Conservation (phyloP, 1,139 yeast species). For the Blastobotrys arbuscula region DNA sequence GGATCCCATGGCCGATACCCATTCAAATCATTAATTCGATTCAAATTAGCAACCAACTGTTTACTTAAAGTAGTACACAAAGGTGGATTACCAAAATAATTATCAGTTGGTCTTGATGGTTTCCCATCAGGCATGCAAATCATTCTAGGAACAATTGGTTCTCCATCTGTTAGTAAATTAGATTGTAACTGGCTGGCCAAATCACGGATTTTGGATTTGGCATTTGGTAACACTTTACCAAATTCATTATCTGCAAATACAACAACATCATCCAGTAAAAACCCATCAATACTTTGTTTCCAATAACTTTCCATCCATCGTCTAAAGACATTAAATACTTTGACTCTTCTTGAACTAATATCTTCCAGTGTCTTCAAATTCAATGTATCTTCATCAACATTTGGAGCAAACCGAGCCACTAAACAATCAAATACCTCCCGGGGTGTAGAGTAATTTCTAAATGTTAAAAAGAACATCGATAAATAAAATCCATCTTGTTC, state of each 20-base stretch:
- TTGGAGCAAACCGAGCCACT: constrained; percentile 57
- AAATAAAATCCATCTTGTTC: constrained; percentile 65
- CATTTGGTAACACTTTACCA: constrained; percentile 21
- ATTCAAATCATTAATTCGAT: constrained; percentile 17
- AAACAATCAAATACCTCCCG: constrained; percentile 65
- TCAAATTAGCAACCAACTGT: constrained; percentile 18
- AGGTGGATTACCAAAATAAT: constrained; percentile 9
- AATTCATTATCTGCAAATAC: constrained; percentile 63
- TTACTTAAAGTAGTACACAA: constrained; percentile 14
- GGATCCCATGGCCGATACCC: constrained; percentile 18
- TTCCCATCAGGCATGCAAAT: constrained; percentile 21
- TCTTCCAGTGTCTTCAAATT: constrained; percentile 28
- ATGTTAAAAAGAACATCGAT: constrained; percentile 75
- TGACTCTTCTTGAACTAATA: constrained; percentile 57
- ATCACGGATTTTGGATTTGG: constrained; percentile 25
- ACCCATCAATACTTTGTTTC: constrained; percentile 59
- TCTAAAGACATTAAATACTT: constrained; percentile 63
- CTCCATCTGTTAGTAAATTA: constrained; percentile 22
- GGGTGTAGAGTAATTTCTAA: constrained; percentile 68
- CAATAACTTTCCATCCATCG: constrained; percentile 88
- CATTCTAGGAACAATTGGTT: constrained; percentile 25
- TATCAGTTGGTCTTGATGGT: constrained; percentile 10
- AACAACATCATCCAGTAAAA: constrained; percentile 58
- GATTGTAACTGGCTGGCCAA: constrained; percentile 24
- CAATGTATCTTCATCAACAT: constrained; percentile 32